These are phyloP conservation scores for Fusarium vanettenii DNA, from an alignment of 2,329 filamentous ascomycete genomes.

Conservation along the genomic window DNA sequence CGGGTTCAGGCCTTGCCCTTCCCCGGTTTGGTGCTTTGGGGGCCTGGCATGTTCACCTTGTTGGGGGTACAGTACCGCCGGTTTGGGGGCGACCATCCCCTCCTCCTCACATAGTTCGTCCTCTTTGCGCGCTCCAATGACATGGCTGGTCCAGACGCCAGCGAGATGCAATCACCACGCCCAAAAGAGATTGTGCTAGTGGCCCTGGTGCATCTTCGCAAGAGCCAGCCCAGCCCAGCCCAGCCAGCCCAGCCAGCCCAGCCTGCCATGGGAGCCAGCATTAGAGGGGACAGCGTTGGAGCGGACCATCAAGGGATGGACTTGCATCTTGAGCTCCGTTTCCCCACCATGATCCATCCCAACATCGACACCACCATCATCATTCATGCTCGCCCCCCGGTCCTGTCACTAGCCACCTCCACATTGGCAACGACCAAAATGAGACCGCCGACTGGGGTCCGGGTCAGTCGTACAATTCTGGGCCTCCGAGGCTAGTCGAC, in stretches of 20 bases:
- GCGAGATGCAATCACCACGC: constrained; percentile 20
- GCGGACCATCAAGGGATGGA: constrained; percentile 36
- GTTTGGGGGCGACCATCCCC: constrained; percentile 36
- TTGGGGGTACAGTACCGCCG: constrained; percentile 32
- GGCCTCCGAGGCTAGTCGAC: constrained; percentile 39
- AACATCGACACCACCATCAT: constrained; percentile 47
- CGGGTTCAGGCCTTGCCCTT: constrained; percentile 37
- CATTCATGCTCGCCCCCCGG: constrained; percentile 43
- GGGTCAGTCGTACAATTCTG: constrained; percentile 45
- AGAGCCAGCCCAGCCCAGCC: constrained; percentile 20
- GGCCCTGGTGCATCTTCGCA: constrained; percentile 1
- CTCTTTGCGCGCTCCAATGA: constrained; percentile 37
- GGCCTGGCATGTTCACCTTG: constrained; percentile 19
- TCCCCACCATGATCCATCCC: constrained; percentile 41
- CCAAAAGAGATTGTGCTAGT: constrained; percentile 19
- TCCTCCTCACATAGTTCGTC: constrained; percentile 25
- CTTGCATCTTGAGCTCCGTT: constrained; percentile 39
- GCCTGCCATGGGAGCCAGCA: constrained; percentile 26
- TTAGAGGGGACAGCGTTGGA: constrained; percentile 30
- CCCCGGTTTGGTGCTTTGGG: constrained; percentile 43
- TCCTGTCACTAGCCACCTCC: constrained; percentile 48
- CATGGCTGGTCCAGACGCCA: constrained; percentile 32
- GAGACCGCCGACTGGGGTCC: constrained; percentile 44
- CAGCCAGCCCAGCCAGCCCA: constrained; percentile 11
- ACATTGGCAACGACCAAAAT: constrained; percentile 46